Evolutionary conservation across 495 filamentous ascomycete genomes (phyloP).

Genomic region (Xylaria telfairii): DNA sequence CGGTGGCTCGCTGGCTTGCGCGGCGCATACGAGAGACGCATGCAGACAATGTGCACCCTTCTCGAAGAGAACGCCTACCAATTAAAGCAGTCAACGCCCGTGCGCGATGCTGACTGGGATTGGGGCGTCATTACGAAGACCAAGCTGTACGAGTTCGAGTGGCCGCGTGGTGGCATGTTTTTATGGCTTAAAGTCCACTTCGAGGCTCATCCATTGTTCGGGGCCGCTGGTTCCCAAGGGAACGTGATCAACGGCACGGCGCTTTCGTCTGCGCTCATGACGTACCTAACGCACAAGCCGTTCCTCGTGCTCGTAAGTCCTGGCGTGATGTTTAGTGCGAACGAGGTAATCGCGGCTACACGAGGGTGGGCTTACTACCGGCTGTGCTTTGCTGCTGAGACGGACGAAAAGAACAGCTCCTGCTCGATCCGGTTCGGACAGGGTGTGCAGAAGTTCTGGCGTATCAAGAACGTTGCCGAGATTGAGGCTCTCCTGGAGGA

Average conservation of each 20-base stretch:
- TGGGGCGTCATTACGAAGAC: conserved; percentile 74
- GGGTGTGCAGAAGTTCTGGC: conserved; percentile 77
- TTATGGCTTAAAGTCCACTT: conserved; percentile 78
- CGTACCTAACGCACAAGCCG: conserved; percentile 71
- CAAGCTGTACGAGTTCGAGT: conserved; percentile 72
- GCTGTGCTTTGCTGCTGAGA: conserved; percentile 86
- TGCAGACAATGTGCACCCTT: conserved; percentile 73
- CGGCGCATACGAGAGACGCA: conserved; percentile 80
- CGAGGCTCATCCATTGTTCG: conserved; percentile 71
- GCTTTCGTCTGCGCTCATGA: conserved; percentile 70
- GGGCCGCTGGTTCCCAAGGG: conserved; percentile 42
- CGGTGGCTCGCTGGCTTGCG: conserved; percentile 86
- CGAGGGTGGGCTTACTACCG: conserved; percentile 71
- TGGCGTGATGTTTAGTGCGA: conserved; percentile 75
- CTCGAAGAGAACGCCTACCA: conserved; percentile 69
- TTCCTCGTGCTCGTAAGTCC: conserved; percentile 69
- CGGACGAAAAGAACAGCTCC: conserved; percentile 66
- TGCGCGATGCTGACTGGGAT: conserved; percentile 50
- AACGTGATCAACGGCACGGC: conserved; percentile 44
- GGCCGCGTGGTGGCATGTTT: conserved; percentile 93
- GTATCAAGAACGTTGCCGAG: conserved; percentile 66
- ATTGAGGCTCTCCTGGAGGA: conserved; percentile 59
- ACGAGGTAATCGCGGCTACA: conserved; percentile 55
- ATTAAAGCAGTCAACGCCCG: conserved; percentile 55
- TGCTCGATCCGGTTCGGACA: conserved; percentile 67